Evolutionary conservation across 352 stramenopile species (phyloP).

Genomic region (Blastocystis sp.): DNA sequence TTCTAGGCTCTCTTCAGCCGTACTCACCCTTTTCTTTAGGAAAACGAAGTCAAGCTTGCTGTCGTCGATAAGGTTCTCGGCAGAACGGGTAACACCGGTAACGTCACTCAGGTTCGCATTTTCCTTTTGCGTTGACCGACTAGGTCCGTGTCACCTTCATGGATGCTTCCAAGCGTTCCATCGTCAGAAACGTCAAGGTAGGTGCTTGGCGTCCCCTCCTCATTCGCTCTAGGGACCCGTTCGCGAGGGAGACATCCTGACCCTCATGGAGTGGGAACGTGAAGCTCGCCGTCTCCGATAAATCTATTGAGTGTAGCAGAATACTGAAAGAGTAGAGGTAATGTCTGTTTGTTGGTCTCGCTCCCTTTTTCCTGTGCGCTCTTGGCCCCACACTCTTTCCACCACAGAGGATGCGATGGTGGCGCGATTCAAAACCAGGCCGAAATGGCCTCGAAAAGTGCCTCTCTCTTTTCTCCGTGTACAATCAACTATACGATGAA

Average conservation of each 20-base stretch:
- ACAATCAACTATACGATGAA: background rate
- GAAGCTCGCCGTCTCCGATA: conserved; percentile 96
- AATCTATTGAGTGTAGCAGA: conserved; percentile 71
- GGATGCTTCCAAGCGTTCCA: conserved; percentile 94
- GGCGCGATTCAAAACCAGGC: too few relatives aligned
- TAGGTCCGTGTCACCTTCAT: conserved; percentile 96
- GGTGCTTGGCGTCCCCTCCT: conserved; percentile 83
- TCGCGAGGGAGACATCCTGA: conserved; percentile 89
- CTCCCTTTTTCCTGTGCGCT: background rate
- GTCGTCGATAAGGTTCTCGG: conserved; percentile 97
- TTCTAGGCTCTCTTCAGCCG: background rate
- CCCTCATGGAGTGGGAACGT: conserved; percentile 97
- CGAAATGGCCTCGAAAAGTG: background rate
- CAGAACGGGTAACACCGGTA: conserved; percentile 98
- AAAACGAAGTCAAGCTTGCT: conserved; percentile 87
- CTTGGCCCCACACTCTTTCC: too few relatives aligned
- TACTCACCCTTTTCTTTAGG: conserved; percentile 38
- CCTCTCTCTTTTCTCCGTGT: background rate
- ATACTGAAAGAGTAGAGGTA: conserved; percentile 39
- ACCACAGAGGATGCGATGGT: too few relatives aligned
- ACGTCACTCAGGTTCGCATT: conserved; percentile 90
- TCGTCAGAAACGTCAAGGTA: conserved; percentile 99
- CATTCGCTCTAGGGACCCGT: conserved; percentile 27
- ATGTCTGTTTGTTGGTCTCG: background rate
- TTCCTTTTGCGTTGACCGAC: background rate